Percentiles rank a stretch among this genome's conserved stretches.
phyloP scores from a whole-genome alignment of 2,329 filamentous ascomycete genomes.

The Epichloe baconii region DNA sequence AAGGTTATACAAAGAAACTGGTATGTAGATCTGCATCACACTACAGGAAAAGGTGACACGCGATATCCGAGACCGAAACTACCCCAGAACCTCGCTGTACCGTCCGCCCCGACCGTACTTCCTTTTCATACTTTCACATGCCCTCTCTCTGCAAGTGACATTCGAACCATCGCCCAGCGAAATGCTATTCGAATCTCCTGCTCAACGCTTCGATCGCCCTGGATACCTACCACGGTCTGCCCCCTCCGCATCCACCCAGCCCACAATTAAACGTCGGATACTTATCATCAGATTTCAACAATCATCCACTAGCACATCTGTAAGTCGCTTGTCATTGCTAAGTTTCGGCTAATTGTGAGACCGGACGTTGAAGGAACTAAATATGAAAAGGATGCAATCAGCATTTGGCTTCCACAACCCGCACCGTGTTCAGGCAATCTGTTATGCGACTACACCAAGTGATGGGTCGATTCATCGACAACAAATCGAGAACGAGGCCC shows the following conservation, averaged over 20 bases:
- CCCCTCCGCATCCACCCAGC: slow-evolving; percentile 69
- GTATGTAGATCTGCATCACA: slow-evolving; percentile 73
- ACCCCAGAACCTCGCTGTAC: slow-evolving; percentile 60
- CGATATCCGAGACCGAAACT: slow-evolving; percentile 62
- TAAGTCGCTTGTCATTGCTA: slow-evolving; percentile 22
- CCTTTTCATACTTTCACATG: slow-evolving; percentile 98
- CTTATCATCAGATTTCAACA: slow-evolving; percentile 97
- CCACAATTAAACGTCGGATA: slow-evolving; percentile 88
- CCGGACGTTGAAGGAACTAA: background rate
- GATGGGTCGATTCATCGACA: slow-evolving; percentile 80
- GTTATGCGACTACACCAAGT: slow-evolving; percentile 88
- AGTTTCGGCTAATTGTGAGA: background rate
- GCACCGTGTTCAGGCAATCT: slow-evolving; percentile 66
- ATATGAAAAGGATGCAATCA: slow-evolving; percentile 65
- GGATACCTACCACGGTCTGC: slow-evolving; percentile 72
- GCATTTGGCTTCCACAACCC: slow-evolving; percentile 85
- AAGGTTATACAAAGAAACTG: slow-evolving; percentile 67
- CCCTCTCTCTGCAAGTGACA: slow-evolving; percentile 79
- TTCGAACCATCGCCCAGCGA: slow-evolving; percentile 85
- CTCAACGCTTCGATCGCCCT: slow-evolving; percentile 73
- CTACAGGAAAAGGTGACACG: slow-evolving; percentile 35
- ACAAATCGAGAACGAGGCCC: slow-evolving; percentile 87
- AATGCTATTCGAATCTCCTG: slow-evolving; percentile 90
- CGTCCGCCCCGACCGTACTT: slow-evolving; percentile 82
- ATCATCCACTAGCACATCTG: slow-evolving; percentile 89